Percentiles rank a stretch among this genome's conserved stretches.
phyloP scores from a whole-genome alignment of 768 basidiomycete genomes.

The Saitozyma sp. region DNA sequence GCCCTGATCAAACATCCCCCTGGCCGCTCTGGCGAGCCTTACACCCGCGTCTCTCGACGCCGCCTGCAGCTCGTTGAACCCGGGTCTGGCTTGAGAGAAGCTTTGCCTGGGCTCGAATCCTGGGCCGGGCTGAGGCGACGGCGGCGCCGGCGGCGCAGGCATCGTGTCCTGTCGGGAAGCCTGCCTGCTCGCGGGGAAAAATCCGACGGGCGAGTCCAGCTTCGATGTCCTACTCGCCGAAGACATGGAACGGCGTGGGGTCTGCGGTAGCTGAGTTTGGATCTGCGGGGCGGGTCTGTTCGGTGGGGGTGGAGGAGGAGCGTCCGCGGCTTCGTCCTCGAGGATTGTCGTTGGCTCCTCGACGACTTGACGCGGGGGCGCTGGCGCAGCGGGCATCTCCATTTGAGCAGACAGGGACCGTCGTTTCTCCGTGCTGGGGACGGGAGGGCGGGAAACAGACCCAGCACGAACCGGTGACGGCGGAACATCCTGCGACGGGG shows the following conservation, averaged over 20 bases:
- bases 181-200: constrained; percentile 13
- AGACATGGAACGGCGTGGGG: constrained; percentile 20
- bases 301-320: constrained; percentile 58
- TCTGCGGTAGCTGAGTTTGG: constrained; percentile 26
- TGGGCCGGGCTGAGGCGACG: neutral
- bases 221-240: constrained; percentile 33
- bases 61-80: constrained; percentile 66
- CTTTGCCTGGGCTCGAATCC: constrained; percentile 1
- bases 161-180: neutral
- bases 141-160: neutral
- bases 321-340: constrained; percentile 14
- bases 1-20: constrained; percentile 68
- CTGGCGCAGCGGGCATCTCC: neutral
- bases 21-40: constrained; percentile 70
- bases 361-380: constrained; percentile 7
- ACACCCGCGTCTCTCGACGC: constrained; percentile 75
- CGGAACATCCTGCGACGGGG: constrained; percentile 6
- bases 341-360: constrained; percentile 33
- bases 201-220: constrained; percentile 13
- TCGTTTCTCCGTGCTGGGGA: constrained; percentile 25
- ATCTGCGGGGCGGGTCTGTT: constrained; percentile 54
- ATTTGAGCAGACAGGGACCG: constrained; percentile 3
- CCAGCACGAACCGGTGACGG: constrained; percentile 21
- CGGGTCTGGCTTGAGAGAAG: constrained; percentile 21
- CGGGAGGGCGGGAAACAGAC: constrained; percentile 23